Conservation (phyloP, 495 filamentous ascomycete genomes). For the Aspergillus indologenus region DNA sequence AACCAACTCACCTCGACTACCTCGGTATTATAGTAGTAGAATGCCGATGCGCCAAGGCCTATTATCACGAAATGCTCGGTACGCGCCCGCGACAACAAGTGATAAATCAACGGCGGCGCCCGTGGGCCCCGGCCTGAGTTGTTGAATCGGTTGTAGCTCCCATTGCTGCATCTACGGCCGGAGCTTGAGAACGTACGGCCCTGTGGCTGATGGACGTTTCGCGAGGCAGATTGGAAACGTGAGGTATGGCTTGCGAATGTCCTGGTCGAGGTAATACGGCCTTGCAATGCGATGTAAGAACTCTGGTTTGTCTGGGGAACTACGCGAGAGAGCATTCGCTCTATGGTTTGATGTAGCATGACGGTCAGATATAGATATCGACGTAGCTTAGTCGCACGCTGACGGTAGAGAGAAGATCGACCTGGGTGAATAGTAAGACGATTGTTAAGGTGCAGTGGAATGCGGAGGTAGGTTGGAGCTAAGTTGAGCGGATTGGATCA, state of each 20-base stretch:
- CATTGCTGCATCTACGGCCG: slow-evolving; percentile 9
- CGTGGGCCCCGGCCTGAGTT: slow-evolving; percentile 7
- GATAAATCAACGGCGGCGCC: slow-evolving; percentile 14
- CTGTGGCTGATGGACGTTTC: background rate
- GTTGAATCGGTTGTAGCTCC: slow-evolving; percentile 34
- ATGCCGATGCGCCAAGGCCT: slow-evolving; percentile 33
- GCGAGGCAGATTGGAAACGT: slow-evolving; percentile 7
- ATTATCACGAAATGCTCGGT: slow-evolving; percentile 35
- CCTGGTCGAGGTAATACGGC: background rate
- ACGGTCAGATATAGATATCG: background rate
- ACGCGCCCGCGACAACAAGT: slow-evolving; percentile 16
- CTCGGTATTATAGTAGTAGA: slow-evolving; percentile 75
- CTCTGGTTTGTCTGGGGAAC: background rate
- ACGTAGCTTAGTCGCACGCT: slow-evolving; percentile 8
- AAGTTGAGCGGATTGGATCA: too few species aligned
- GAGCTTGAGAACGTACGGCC: slow-evolving; percentile 23
- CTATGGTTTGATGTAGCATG: slow-evolving; percentile 20
- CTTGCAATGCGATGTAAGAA: background rate
- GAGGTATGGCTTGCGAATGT: background rate
- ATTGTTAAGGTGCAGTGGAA: background rate
- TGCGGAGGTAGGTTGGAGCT: too few species aligned
- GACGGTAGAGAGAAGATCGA: background rate
- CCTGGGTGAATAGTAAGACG: background rate
- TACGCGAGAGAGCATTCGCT: slow-evolving; percentile 8
- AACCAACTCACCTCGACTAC: slow-evolving; percentile 57